Percentiles rank a stretch among this genome's conserved stretches.
phyloP scores from a whole-genome alignment of 2,329 filamentous ascomycete genomes.

The Cladosporium halotolerans region DNA sequence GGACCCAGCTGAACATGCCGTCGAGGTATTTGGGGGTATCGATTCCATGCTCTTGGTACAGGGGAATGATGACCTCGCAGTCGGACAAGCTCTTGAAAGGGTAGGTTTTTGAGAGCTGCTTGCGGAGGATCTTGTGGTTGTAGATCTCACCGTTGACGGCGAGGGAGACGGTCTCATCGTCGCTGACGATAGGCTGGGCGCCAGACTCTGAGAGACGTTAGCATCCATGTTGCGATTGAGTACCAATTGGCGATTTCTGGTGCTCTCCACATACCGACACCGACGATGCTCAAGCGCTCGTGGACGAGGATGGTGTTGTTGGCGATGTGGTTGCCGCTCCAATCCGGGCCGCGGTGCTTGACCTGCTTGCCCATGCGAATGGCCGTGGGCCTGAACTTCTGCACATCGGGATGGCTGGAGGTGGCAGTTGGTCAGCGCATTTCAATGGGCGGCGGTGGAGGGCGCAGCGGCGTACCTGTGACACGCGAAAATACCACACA shows the following conservation, averaged over 20 bases:
- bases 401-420: slow-evolving; percentile 76
- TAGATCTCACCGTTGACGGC: slow-evolving; percentile 99
- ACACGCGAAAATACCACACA: slow-evolving; percentile 98
- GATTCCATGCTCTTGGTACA: slow-evolving; percentile 88
- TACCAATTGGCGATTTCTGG: not conserved
- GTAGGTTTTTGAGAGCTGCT: slow-evolving; percentile 74
- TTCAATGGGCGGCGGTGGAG: not conserved
- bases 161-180: slow-evolving; percentile 79
- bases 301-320: slow-evolving; percentile 96
- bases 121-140: slow-evolving; percentile 94
- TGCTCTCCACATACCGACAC: slow-evolving; percentile 62
- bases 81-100: slow-evolving; percentile 98
- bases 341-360: slow-evolving; percentile 94
- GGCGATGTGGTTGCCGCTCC: slow-evolving; percentile 81
- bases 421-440: slow-evolving; percentile 17
- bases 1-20: slow-evolving; percentile 99
- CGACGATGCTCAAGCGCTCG: slow-evolving; percentile 95
- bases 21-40: slow-evolving; percentile 91
- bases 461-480: slow-evolving; percentile 56
- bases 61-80: slow-evolving; percentile 96
- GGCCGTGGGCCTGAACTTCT: slow-evolving; percentile 92
- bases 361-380: slow-evolving; percentile 92
- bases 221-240: not conserved
- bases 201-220: slow-evolving; percentile 64
- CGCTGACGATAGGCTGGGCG: slow-evolving; percentile 89